Evolutionary conservation across 176 grass and related monocot genomes (phyloP).

Genomic region (Cocos nucifera): DNA sequence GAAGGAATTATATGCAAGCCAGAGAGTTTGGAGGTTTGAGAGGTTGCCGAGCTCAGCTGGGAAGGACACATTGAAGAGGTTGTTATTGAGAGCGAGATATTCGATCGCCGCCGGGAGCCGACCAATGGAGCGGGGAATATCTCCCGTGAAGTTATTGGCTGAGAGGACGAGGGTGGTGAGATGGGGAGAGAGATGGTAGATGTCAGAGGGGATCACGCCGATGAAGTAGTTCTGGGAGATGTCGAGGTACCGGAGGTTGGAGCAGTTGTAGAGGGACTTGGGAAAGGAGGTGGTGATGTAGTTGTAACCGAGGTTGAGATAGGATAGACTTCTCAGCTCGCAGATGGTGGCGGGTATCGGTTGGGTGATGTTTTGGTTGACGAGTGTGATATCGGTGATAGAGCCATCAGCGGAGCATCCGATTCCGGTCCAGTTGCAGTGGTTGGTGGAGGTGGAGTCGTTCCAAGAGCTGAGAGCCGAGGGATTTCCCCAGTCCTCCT

Average conservation of each 20-base stretch:
- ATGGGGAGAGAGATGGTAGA: conserved; percentile 26
- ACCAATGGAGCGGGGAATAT: conserved; percentile 41
- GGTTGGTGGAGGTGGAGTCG: neutral
- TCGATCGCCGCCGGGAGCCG: conserved; percentile 16
- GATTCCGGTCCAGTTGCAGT: conserved; percentile 56
- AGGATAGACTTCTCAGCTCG: conserved; percentile 25
- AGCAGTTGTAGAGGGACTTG: conserved; percentile 29
- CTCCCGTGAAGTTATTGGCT: conserved; percentile 26
- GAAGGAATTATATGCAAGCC: conserved; percentile 25
- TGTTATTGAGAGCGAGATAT: conserved; percentile 22
- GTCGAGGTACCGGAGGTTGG: conserved; percentile 27
- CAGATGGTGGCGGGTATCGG: conserved; percentile 39
- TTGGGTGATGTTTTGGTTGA: conserved; percentile 9
- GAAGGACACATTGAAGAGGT: conserved; percentile 27
- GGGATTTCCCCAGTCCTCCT: conserved; percentile 37
- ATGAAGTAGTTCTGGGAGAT: conserved; percentile 38
- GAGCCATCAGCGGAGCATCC: conserved; percentile 23
- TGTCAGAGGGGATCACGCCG: conserved; percentile 34
- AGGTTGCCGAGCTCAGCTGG: conserved; percentile 41
- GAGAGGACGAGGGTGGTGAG: conserved; percentile 29
- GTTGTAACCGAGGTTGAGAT: conserved; percentile 48
- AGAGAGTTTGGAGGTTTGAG: conserved; percentile 19
- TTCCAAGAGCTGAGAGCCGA: conserved; percentile 34
- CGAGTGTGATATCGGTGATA: conserved; percentile 30
- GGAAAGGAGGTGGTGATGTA: conserved; percentile 29